Evolutionary conservation across 1,284 basidiomycete genomes (phyloP).

Genomic region (Malassezia dermatis): DNA sequence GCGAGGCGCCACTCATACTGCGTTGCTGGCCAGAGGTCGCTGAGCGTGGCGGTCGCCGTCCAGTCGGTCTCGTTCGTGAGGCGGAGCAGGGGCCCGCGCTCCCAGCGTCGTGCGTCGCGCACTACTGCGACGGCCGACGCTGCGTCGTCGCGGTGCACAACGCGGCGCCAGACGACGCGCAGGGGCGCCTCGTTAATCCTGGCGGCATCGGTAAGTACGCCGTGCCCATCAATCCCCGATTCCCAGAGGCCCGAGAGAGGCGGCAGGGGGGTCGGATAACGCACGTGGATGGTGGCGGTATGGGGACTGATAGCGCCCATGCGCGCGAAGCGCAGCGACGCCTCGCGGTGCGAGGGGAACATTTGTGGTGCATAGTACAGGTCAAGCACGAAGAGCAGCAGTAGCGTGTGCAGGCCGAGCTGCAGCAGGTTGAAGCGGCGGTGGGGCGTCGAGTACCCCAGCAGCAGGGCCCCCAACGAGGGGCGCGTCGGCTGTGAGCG

Average conservation of each 20-base stretch:
- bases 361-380: slow-evolving; percentile 39
- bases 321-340: slow-evolving; percentile 39
- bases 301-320: slow-evolving; percentile 36
- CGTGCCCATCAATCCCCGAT: slow-evolving; percentile 20
- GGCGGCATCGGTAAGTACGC: slow-evolving; percentile 19
- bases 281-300: slow-evolving; percentile 34
- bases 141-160: slow-evolving; percentile 14
- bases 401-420: slow-evolving; percentile 29
- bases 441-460: slow-evolving; percentile 30
- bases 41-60: slow-evolving; percentile 56
- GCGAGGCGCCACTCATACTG: slow-evolving; percentile 60
- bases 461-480: slow-evolving; percentile 1
- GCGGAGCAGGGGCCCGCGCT: slow-evolving; percentile 36
- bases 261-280: slow-evolving; percentile 39
- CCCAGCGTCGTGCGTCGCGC: slow-evolving; percentile 34
- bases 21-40: slow-evolving; percentile 61
- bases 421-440: slow-evolving; percentile 26
- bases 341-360: slow-evolving; percentile 43
- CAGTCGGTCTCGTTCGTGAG: slow-evolving; percentile 55
- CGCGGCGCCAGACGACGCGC: slow-evolving; percentile 23
- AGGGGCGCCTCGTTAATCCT: slow-evolving; percentile 25
- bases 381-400: slow-evolving; percentile 38
- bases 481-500: background rate
- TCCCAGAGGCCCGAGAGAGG: slow-evolving; percentile 28
- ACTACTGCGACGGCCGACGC: slow-evolving; percentile 15